Percentiles rank a stretch among this genome's conserved stretches.
Conservation (phyloP, 306 rosid species). For the Begonia peltatifolia region DNA sequence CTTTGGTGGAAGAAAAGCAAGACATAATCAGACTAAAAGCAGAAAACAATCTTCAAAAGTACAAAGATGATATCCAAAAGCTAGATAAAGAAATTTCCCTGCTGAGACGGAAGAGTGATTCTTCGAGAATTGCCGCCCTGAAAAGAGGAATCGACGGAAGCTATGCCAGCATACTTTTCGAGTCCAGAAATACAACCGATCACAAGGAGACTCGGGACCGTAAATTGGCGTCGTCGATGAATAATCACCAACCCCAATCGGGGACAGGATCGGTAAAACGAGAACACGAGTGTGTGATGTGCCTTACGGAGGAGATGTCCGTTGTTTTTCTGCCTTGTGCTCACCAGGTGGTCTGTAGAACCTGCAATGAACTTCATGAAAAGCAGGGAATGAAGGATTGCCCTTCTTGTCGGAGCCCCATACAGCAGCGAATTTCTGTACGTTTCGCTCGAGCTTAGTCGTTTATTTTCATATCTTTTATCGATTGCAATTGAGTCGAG, state of each 20-base stretch:
- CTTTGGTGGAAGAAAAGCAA: slow-evolving; percentile 53
- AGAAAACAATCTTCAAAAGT: slow-evolving; percentile 43
- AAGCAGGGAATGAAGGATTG: slow-evolving; percentile 93
- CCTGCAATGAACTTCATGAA: slow-evolving; percentile 90
- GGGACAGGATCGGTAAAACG: slow-evolving; percentile 58
- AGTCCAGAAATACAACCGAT: slow-evolving; percentile 19
- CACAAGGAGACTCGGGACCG: slow-evolving; percentile 19
- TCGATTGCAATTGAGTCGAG: slow-evolving; percentile 19
- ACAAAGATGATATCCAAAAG: slow-evolving; percentile 56
- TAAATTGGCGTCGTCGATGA: slow-evolving; percentile 28
- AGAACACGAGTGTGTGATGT: slow-evolving; percentile 92
- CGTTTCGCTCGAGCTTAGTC: slow-evolving; percentile 41
- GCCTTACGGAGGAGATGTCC: slow-evolving; percentile 91
- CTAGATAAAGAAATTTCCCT: slow-evolving; percentile 70
- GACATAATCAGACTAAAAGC: slow-evolving; percentile 48
- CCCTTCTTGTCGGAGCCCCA: slow-evolving; percentile 86
- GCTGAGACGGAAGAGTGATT: slow-evolving; percentile 60
- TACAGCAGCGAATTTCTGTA: slow-evolving; percentile 70
- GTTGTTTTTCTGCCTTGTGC: slow-evolving; percentile 90
- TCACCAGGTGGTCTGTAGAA: slow-evolving; percentile 85
- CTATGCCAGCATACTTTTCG: slow-evolving; percentile 28
- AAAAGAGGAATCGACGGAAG: slow-evolving; percentile 69
- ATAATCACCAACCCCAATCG: slow-evolving; percentile 25
- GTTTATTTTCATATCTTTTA: slow-evolving; percentile 4
- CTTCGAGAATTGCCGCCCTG: slow-evolving; percentile 79